Evolutionary conservation across 495 filamentous ascomycete species (phyloP), one percentile per base, ranked within the genome.

Genomic region (Thermothielavioides terrestris): DNA sequence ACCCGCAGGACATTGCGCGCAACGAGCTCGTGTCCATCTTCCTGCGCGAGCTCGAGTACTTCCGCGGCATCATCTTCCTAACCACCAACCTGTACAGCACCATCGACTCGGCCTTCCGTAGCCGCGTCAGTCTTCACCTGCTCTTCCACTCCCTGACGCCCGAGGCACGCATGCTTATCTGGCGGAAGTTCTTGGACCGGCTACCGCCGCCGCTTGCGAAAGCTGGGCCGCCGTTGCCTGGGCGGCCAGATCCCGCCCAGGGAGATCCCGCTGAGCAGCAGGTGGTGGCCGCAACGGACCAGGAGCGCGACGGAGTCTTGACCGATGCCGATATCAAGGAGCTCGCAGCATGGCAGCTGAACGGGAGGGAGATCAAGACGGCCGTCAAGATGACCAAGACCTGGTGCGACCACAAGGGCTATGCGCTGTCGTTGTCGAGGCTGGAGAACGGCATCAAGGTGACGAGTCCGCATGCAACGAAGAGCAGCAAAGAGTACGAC

Each of bases 351-450:
- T 62, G 70, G 51, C 54, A 72, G 44, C 61, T 84, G 62, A 84
- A 84, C 55, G 80, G 81, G 0, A 59, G 79, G 36, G 75, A 84
- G 64, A 85, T 84, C 52, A 81, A 82, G 63, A 85, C 82, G 57
- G 69, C 77, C 3, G 66, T 84, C 20, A 81, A 81, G 60, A 82
- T 64, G 61, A 55, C 57, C 1, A 44, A 44, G 25, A 62, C 48
- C 27, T 70, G 68, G 67, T 68, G 66, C 47, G 54, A 65, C 31
- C 52, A 63, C 56, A 68, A 67, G 58, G 52, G 49, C 11, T 66
- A 63, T 26, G 55, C 50, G 27, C 54, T 70, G 58, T 66, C 52
- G 20, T 49, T 70, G 42, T 34, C 53, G 36, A 47, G 64, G 40
- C 41, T 65, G 42, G 68, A 68, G 46, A 65, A 56, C 39, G 67